Conservation (phyloP, 129 eudicot species). For the Flaveria brownii region DNA sequence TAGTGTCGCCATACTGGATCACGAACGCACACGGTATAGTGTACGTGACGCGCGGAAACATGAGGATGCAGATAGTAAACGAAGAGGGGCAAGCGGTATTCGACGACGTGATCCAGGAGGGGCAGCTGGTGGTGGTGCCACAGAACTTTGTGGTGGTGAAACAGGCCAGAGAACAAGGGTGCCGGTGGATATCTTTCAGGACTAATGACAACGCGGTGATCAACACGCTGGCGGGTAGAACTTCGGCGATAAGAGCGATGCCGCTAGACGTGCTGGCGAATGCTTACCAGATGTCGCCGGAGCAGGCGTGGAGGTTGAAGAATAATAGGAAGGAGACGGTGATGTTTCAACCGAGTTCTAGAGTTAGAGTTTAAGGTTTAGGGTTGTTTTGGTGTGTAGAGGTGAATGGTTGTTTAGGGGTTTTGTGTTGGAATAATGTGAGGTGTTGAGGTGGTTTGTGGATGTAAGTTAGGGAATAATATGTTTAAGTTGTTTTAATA, state of each 20-base stretch:
- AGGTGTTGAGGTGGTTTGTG: conserved; percentile 5
- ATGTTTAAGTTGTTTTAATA: conserved; percentile 7
- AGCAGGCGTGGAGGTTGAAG: conserved; percentile 61
- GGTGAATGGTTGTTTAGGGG: background rate
- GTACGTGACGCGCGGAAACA: conserved; percentile 50
- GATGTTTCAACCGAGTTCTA: conserved; percentile 30
- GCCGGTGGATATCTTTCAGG: conserved; percentile 72
- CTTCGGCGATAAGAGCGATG: conserved; percentile 48
- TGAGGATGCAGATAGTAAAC: conserved; percentile 65
- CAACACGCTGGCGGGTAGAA: conserved; percentile 63
- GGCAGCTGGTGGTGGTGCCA: conserved; percentile 71
- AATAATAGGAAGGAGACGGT: conserved; percentile 45
- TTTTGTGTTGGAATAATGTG: conserved; percentile 20
- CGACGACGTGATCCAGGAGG: conserved; percentile 44
- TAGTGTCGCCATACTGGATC: conserved; percentile 75
- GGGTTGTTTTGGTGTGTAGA: background rate
- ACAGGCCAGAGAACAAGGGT: conserved; percentile 62
- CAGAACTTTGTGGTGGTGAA: conserved; percentile 68
- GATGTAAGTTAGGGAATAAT: conserved; percentile 24
- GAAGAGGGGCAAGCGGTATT: conserved; percentile 57
- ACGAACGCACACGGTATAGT: conserved; percentile 59
- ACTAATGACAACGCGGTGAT: conserved; percentile 77
- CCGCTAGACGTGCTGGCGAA: conserved; percentile 52
- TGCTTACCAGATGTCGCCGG: conserved; percentile 47
- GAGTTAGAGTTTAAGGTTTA: background rate